Evolutionary conservation across 2,329 filamentous ascomycete species (phyloP).

Genomic region (Trichophyton mentagrophytes): DNA sequence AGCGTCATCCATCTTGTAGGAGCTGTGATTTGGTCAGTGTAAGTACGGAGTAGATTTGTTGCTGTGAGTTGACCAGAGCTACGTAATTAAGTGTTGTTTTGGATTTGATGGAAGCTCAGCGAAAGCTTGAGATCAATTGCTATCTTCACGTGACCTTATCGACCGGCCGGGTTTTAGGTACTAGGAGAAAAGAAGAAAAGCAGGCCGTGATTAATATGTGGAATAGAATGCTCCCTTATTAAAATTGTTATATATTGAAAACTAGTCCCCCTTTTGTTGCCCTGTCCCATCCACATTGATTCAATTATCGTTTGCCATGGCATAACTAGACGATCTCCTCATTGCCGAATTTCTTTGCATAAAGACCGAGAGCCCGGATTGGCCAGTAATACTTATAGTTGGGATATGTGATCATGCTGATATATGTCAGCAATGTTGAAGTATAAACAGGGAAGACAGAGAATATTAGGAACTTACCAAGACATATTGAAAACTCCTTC

Average conservation of each 20-base stretch:
- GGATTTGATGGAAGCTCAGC: background rate
- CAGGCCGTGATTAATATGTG: background rate
- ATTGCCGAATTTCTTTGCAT: constrained; percentile 58
- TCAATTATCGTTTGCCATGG: background rate
- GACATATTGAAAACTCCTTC: constrained; percentile 98
- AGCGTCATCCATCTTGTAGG: constrained; percentile 38
- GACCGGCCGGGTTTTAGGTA: no score
- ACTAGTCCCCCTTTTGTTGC: background rate
- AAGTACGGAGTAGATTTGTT: no score
- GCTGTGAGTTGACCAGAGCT: no score
- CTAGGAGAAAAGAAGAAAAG: background rate
- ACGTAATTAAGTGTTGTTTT: no score
- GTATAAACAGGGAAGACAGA: constrained; percentile 5
- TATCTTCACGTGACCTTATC: background rate
- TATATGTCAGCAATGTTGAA: constrained; percentile 15
- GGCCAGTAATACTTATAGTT: constrained; percentile 98
- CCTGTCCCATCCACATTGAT: no score
- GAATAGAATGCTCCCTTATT: background rate
- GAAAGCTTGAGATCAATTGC: background rate
- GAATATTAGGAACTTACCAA: constrained; percentile 46
- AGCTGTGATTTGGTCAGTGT: no score
- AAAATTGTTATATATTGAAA: background rate
- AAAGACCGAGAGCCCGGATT: constrained; percentile 88
- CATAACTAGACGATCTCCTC: constrained; percentile 35
- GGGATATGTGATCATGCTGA: constrained; percentile 90